phyloP scores from a whole-genome alignment of 2,329 filamentous ascomycete species.

The Xylariaceae sp. region DNA sequence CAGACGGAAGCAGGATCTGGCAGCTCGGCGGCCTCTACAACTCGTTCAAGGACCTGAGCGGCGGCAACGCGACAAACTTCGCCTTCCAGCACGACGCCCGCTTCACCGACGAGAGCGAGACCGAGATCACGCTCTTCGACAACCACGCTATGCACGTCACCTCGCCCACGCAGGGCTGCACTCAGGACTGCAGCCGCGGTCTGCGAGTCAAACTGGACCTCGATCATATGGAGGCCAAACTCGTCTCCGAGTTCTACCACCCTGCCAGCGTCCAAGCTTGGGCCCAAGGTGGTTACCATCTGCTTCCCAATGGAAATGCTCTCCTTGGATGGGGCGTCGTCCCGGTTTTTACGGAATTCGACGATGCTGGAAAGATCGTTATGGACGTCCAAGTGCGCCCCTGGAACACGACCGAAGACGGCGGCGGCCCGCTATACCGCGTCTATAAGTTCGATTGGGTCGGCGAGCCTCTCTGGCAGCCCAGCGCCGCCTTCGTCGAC shows the following conservation, averaged over 20 bases:
- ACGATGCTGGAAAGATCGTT: conserved; percentile 44
- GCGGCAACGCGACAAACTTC: conserved; percentile 34
- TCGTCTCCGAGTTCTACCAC: conserved; percentile 43
- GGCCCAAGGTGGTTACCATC: conserved; percentile 46
- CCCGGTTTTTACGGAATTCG: conserved; percentile 45
- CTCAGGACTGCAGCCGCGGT: conserved; percentile 36
- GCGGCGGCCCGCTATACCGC: conserved; percentile 45
- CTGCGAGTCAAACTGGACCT: conserved; percentile 44
- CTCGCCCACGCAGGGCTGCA: conserved; percentile 26
- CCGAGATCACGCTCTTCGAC: conserved; percentile 35
- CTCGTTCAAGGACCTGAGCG: conserved; percentile 35
- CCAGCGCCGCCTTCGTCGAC: conserved; percentile 21
- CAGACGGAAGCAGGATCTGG: conserved; percentile 34
- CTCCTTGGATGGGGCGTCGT: conserved; percentile 55
- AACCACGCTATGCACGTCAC: conserved; percentile 32
- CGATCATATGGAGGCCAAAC: conserved; percentile 37
- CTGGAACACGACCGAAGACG: conserved; percentile 39
- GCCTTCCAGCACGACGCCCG: conserved; percentile 39
- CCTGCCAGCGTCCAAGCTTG: conserved; percentile 35
- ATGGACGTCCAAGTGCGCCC: conserved; percentile 42
- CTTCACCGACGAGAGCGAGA: conserved; percentile 29
- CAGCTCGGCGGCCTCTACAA: conserved; percentile 36
- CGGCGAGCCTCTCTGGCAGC: conserved; percentile 33
- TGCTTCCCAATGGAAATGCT: conserved; percentile 49
- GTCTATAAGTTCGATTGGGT: conserved; percentile 51